Percentiles rank a stretch among this genome's conserved stretches.
These are phyloP conservation scores for Ziziphus jujuba DNA, from an alignment of 306 rosid species.

Conservation along the genomic window DNA sequence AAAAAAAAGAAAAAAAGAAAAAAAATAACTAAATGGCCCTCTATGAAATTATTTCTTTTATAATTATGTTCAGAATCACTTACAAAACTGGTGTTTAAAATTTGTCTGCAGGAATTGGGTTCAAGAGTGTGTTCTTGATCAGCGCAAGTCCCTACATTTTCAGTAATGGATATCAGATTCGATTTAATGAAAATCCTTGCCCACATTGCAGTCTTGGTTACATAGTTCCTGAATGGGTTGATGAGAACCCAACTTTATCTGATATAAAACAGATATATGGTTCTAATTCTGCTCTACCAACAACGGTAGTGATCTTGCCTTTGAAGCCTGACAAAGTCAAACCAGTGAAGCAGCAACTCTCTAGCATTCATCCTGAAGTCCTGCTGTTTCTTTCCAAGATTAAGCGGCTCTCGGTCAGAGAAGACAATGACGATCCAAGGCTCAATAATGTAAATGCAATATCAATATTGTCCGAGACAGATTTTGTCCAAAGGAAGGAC, in stretches of 20 bases:
- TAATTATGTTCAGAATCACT: slow-evolving; percentile 1
- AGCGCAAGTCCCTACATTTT: slow-evolving; percentile 64
- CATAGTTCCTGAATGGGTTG: slow-evolving; percentile 93
- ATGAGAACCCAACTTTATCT: slow-evolving; percentile 45
- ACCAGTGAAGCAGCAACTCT: slow-evolving; percentile 67
- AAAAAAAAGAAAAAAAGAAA: too few species aligned
- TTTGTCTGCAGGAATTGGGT: slow-evolving; percentile 72
- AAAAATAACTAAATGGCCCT: too few species aligned
- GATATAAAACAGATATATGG: slow-evolving; percentile 53
- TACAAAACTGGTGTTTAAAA: background rate
- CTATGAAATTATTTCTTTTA: too few species aligned
- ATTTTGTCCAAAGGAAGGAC: slow-evolving; percentile 47
- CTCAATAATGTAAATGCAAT: slow-evolving; percentile 45
- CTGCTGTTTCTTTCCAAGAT: slow-evolving; percentile 68
- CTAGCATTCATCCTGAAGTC: slow-evolving; percentile 65
- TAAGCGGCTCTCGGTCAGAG: slow-evolving; percentile 59
- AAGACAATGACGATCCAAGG: slow-evolving; percentile 38
- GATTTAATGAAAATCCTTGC: slow-evolving; percentile 72
- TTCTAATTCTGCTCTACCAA: slow-evolving; percentile 37
- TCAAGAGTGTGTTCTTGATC: slow-evolving; percentile 84
- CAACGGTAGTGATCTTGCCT: slow-evolving; percentile 64
- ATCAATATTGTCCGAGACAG: slow-evolving; percentile 54
- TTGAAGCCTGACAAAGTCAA: slow-evolving; percentile 61
- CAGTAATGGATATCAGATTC: slow-evolving; percentile 78
- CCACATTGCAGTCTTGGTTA: slow-evolving; percentile 64